phyloP scores from a whole-genome alignment of 768 basidiomycete genomes.

The Hygrophorus russula region DNA sequence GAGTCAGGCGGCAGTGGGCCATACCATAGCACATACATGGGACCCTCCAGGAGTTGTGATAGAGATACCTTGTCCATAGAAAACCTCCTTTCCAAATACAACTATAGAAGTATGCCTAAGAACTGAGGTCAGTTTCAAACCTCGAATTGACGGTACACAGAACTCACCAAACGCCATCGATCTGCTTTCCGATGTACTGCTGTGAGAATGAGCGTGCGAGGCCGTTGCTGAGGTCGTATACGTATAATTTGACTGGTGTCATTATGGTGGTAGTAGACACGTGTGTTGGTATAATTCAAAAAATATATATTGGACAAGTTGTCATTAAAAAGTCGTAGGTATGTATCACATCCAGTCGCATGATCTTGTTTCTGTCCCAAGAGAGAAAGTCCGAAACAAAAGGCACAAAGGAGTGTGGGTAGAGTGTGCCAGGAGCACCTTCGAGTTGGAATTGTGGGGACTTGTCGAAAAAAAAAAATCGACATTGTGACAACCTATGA shows the following conservation, averaged over 20 bases:
- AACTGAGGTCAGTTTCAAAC: not conserved
- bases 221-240: slow-evolving; percentile 88
- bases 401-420: not conserved
- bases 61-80: slow-evolving; percentile 82
- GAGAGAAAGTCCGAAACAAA: not conserved
- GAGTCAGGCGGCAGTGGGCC: not conserved
- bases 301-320: too few relatives aligned
- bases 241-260: slow-evolving; percentile 63
- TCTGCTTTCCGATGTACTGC: slow-evolving; percentile 78
- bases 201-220: slow-evolving; percentile 69
- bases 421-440: not conserved
- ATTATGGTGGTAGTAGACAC: slow-evolving; percentile 17
- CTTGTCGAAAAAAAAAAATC: not conserved
- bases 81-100: slow-evolving; percentile 75
- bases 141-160: not conserved
- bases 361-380: not conserved
- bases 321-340: too few relatives aligned
- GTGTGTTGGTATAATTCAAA: too few relatives aligned
- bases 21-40: slow-evolving; percentile 46
- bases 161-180: slow-evolving; percentile 85
- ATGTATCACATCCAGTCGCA: too few relatives aligned
- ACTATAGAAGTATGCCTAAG: slow-evolving; percentile 89
- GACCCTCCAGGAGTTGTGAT: slow-evolving; percentile 67
- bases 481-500: not conserved
- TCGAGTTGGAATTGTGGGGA: not conserved